These are phyloP conservation scores for Dictyostelium intermedium DNA, from an alignment of 78 protist species.

Conservation along the genomic window DNA sequence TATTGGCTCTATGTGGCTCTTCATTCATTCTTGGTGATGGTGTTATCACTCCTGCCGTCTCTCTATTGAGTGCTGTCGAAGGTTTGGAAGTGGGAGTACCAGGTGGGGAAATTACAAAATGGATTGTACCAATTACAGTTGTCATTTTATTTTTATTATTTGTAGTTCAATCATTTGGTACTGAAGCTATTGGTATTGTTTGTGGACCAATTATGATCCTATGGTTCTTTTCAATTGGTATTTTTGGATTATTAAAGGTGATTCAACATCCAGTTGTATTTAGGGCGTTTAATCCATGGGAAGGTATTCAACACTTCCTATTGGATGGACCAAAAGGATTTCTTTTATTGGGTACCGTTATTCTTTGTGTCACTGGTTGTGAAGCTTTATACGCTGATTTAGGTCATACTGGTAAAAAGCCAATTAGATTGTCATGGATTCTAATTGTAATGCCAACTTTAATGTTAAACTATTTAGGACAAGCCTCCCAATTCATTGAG, in stretches of 20 bases:
- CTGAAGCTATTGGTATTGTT: constrained; percentile 6
- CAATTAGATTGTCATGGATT: constrained; percentile 39
- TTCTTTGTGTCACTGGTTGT: constrained; percentile 9
- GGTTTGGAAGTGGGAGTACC: constrained; percentile 3
- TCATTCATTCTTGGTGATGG: constrained; percentile 39
- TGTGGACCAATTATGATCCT: constrained; percentile 42
- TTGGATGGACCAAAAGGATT: neutral
- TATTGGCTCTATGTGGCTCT: constrained; percentile 11
- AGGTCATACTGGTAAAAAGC: constrained; percentile 32
- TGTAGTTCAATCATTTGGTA: constrained; percentile 21
- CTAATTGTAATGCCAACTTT: constrained; percentile 6
- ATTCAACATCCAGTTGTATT: constrained; percentile 21
- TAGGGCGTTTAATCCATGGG: constrained; percentile 50
- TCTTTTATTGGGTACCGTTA: neutral
- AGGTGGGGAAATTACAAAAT: neutral
- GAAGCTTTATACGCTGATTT: constrained; percentile 48
- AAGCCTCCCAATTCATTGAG: constrained; percentile 21
- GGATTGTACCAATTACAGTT: constrained; percentile 39
- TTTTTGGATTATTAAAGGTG: constrained; percentile 11
- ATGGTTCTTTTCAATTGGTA: constrained; percentile 43
- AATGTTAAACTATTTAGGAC: constrained; percentile 36
- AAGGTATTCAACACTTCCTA: constrained; percentile 1
- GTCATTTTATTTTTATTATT: constrained; percentile 14
- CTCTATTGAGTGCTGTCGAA: constrained; percentile 14
- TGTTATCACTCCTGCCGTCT: constrained; percentile 24